Percentiles rank a stretch among this genome's conserved stretches.
These are phyloP conservation scores for Hypholoma fasciculare DNA, from an alignment of 768 basidiomycete species.

Conservation along the genomic window DNA sequence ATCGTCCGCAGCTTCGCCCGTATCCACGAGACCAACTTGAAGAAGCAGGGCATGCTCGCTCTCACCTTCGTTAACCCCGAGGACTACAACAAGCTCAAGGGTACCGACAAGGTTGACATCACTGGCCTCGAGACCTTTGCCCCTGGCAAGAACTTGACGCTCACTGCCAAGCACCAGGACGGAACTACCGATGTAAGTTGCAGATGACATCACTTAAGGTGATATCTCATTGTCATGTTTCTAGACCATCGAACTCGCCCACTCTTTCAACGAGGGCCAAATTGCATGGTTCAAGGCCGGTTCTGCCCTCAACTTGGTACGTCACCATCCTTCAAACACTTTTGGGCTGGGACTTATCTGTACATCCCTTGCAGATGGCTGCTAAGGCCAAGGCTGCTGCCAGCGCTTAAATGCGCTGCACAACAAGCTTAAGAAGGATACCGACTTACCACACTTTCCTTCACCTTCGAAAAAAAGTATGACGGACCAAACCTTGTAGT, in stretches of 20 bases:
- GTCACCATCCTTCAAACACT: conserved; percentile 18
- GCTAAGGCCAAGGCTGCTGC: conserved; percentile 50
- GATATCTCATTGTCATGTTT: conserved; percentile 12
- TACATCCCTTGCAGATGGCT: conserved; percentile 52
- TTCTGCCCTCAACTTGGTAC: conserved; percentile 85
- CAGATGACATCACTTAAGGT: neutral
- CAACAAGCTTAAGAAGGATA: neutral
- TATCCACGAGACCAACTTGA: conserved; percentile 97
- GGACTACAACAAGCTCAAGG: conserved; percentile 92
- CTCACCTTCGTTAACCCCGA: conserved; percentile 89
- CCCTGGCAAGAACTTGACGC: conserved; percentile 88
- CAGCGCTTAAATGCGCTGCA: conserved; percentile 13
- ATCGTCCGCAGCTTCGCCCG: conserved; percentile 96
- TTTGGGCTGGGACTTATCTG: conserved; percentile 2
- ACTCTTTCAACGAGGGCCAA: conserved; percentile 96
- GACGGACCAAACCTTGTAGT: neutral
- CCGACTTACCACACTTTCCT: neutral
- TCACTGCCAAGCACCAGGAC: conserved; percentile 80
- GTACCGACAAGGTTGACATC: conserved; percentile 88
- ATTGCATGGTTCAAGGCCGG: conserved; percentile 99
- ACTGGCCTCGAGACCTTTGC: conserved; percentile 86
- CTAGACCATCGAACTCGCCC: conserved; percentile 75
- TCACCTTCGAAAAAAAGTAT: conserved; percentile 1
- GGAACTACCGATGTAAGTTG: conserved; percentile 64
- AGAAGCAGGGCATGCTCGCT: conserved; percentile 99